Evolutionary conservation across 2,329 filamentous ascomycete genomes (phyloP).

Genomic region (Verticillium klebahnii): DNA sequence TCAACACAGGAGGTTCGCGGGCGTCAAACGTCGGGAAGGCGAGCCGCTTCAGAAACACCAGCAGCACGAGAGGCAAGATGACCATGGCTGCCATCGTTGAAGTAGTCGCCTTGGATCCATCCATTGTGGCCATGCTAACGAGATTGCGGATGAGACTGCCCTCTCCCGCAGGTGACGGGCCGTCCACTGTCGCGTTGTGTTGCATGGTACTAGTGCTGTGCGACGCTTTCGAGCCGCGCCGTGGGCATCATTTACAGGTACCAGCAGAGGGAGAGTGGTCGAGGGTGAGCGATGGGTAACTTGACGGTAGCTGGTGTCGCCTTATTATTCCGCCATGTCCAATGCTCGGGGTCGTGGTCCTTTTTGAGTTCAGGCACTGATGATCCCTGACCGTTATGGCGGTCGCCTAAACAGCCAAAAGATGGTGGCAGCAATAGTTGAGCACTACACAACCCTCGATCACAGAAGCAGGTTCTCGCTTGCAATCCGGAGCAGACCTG

Average conservation of each 20-base stretch:
- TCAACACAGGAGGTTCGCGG: slow-evolving; percentile 36
- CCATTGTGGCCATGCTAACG: not conserved
- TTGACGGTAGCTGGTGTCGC: too few relatives aligned
- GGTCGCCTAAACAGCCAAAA: too few relatives aligned
- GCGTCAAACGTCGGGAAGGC: slow-evolving; percentile 17
- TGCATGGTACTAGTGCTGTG: not conserved
- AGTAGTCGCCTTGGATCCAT: not conserved
- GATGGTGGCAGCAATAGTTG: too few relatives aligned
- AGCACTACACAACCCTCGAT: too few relatives aligned
- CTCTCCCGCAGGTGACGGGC: not conserved
- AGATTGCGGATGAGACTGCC: not conserved
- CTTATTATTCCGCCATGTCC: too few relatives aligned
- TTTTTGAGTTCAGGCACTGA: too few relatives aligned
- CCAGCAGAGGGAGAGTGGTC: not conserved
- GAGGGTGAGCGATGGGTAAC: not conserved
- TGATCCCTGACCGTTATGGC: too few relatives aligned
- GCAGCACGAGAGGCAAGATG: not conserved
- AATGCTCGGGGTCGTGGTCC: too few relatives aligned
- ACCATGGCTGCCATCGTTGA: not conserved
- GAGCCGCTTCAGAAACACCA: not conserved
- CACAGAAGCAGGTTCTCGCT: too few relatives aligned
- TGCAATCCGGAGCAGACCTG: too few relatives aligned
- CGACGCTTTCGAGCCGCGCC: not conserved
- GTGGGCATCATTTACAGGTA: too few relatives aligned
- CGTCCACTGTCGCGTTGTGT: not conserved